These are phyloP conservation scores for Oryza glaberrima DNA, from an alignment of 176 grass and related monocot genomes.

Conservation along the genomic window DNA sequence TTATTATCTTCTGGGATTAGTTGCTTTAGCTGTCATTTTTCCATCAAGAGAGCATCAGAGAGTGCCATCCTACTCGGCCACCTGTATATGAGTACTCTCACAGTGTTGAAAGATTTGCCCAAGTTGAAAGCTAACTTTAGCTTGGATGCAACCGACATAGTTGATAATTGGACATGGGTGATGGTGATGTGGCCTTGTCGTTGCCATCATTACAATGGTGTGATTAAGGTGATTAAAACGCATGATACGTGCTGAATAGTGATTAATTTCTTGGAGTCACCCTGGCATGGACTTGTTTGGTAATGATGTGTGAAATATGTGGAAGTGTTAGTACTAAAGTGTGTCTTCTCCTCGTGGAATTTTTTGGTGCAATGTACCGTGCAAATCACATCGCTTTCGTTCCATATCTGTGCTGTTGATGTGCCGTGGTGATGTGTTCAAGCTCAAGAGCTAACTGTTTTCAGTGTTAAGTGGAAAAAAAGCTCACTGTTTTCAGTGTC, in stretches of 20 bases:
- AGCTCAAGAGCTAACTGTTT: neutral
- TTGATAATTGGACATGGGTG: neutral
- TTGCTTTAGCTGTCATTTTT: slow-evolving; percentile 29
- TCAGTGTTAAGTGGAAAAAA: neutral
- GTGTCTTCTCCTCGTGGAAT: neutral
- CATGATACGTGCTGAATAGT: neutral
- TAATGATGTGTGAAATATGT: neutral
- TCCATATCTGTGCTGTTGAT: slow-evolving; percentile 24
- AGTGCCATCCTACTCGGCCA: slow-evolving; percentile 40
- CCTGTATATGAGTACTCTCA: neutral
- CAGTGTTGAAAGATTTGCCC: neutral
- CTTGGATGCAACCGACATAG: slow-evolving; percentile 19
- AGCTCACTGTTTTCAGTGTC: neutral
- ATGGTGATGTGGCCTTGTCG: neutral
- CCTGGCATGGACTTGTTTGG: neutral
- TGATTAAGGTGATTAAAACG: neutral
- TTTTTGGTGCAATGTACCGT: neutral
- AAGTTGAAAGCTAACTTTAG: neutral
- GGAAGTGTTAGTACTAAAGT: neutral
- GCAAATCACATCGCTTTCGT: slow-evolving; percentile 6
- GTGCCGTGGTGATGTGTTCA: neutral
- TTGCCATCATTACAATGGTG: neutral
- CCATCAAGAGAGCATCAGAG: neutral
- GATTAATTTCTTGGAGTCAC: neutral
- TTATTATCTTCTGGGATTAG: neutral